These are phyloP conservation scores for Sarocladiaceae sp. DNA, from an alignment of 2,329 filamentous ascomycete genomes.

Conservation along the genomic window DNA sequence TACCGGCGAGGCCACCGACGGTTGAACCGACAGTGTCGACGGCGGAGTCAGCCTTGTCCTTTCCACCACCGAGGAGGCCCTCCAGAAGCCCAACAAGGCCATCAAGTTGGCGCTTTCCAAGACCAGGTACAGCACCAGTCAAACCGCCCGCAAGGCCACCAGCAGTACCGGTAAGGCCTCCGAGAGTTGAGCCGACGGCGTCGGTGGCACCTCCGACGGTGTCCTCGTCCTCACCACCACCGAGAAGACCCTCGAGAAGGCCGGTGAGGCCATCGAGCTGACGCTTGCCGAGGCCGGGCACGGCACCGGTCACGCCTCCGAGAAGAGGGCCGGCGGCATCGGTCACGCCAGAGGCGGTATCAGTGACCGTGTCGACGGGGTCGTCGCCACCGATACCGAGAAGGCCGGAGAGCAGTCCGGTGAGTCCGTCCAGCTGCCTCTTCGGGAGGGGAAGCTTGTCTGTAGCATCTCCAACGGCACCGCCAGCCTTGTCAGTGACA, in stretches of 20 bases:
- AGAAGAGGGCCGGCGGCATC: not conserved
- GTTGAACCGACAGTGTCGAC: not conserved
- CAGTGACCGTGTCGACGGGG: not conserved
- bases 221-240: not conserved
- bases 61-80: constrained; percentile 2
- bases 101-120: not conserved
- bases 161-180: not conserved
- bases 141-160: not conserved
- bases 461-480: not conserved
- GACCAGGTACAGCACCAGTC: not conserved
- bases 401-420: not conserved
- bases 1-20: not conserved
- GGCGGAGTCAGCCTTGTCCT: not conserved
- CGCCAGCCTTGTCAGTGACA: not conserved
- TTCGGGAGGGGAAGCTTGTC: not conserved
- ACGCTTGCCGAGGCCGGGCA: not conserved
- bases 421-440: not conserved
- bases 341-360: not conserved
- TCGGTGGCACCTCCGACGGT: not conserved
- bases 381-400: not conserved
- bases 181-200: not conserved
- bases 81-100: not conserved
- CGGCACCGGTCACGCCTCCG: not conserved
- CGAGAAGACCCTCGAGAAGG: not conserved
- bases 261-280: not conserved